Base-by-base conservation (phyloP, 306 rosid species). In the Carpinus viminea region DNA sequence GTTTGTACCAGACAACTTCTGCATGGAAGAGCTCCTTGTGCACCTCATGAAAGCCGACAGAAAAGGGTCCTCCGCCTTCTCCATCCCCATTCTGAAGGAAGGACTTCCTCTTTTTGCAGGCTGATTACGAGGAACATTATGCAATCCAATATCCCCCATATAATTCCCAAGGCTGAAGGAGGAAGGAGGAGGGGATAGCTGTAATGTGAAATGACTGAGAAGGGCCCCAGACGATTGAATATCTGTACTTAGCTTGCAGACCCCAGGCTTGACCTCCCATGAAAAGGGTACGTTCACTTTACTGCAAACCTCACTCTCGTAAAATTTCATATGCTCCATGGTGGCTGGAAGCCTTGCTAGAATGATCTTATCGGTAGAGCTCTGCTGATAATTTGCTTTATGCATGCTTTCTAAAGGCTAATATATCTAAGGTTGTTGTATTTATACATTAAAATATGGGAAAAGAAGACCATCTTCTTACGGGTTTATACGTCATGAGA, bases 211-310 rank as follows among this genome's bases (percentile, higher is more conserved):
- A 17, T 68, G 55, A 50, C 9, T 38, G 1, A 7, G 34, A 64
- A 34, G 4, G n/a, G n/a, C 15, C 16, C 43, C 7, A 64, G 70
- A 64, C 4, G 47, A 20, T 64, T 64, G 46, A 15, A 3, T 4
- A 4, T 64, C 41, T 64, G 21, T 24, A 31, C 34, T 31, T 57
- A 52, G 36, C 78, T 87, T 89, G 76, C 89, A 74, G 70, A 87
- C 70, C 28, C 96, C 91, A 0, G 92, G 90, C 46, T 84, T 74
- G 80, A 70, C 62, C 84, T 88, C 91, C 92, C 94, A 88, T 34
- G 91, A 83, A 84, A 90, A 90, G 13, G 94, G 91, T 6, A 88
- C 85, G 13, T 78, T 84, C 21, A 66, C 75, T 50, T 76, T 70
- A 62, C 41, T 10, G 51, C 31, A 62, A 74, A 36, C 59, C 8